These are phyloP conservation scores for Globisporangium viniferum DNA, from an alignment of 352 stramenopile genomes.

Conservation along the genomic window DNA sequence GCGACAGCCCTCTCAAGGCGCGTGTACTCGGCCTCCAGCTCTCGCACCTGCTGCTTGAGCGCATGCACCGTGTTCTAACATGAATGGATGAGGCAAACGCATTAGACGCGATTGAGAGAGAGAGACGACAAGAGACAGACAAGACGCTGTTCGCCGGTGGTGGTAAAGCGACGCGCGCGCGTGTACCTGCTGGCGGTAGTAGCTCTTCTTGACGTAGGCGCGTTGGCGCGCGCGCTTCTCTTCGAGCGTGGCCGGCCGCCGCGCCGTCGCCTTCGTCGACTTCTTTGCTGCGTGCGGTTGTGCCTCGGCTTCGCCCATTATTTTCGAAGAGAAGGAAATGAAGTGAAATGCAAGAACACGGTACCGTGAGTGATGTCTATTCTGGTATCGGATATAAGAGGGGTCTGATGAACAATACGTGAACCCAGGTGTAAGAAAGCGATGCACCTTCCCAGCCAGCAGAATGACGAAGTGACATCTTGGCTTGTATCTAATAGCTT, in stretches of 20 bases:
- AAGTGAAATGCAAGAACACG: neutral
- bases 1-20: slow-evolving; percentile 6
- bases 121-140: neutral
- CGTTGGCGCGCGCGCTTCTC: slow-evolving; percentile 50
- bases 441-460: too few species aligned
- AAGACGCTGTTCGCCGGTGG: neutral
- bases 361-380: neutral
- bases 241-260: slow-evolving; percentile 22
- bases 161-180: neutral
- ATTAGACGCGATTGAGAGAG: neutral
- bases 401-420: too few species aligned
- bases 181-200: slow-evolving; percentile 35
- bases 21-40: slow-evolving; percentile 23
- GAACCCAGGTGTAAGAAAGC: too few species aligned
- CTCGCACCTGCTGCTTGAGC: slow-evolving; percentile 24
- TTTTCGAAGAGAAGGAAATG: neutral
- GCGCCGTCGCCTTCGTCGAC: neutral
- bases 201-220: slow-evolving; percentile 47
- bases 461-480: too few species aligned
- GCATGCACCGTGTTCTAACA: slow-evolving; percentile 26
- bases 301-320: neutral
- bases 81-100: neutral
- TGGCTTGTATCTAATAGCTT: too few species aligned
- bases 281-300: neutral
- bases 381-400: neutral